Evolutionary conservation across 192 early-diverging fungal genomes (phyloP), one percentile per base, ranked within the genome.

Genomic region (Mortierella alpina): DNA sequence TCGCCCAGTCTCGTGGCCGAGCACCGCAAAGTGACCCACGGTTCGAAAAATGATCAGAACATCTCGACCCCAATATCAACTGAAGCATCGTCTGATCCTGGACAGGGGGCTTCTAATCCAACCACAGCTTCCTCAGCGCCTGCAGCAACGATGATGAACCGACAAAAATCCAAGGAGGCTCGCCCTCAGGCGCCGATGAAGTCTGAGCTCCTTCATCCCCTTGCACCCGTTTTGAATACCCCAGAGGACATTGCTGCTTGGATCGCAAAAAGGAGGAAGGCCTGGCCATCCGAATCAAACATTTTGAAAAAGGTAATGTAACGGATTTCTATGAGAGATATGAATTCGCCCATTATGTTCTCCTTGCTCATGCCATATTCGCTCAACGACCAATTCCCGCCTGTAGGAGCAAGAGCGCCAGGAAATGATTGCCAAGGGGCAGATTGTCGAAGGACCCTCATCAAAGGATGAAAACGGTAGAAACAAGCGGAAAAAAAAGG

Each of bases 361-460:
- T 31, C 31, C 3, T 3, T 31, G 31, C 31, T 31, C 31, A 31
- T 3, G 31, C 31, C 31, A 31, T 31, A 31, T 31, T 31, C 31
- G 3, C 31, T 31, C 31, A 31, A 31, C 31, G 31, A 31, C 31
- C 31, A 2, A 31, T 31, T 3, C 31, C 31, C 6, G 22, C 18
- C 5, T n/a, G 4, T 60, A 79, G 76, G 76, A 71, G 15, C 76
- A 66, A 57, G 76, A 79, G 46, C 41, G 69, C 5, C 76, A 79
- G 52, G 76, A 72, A 40, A 79, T 79, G 76, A 79, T 79, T 56
- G 69, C 76, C 7, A 79, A 79, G 59, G 76, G 76, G 1, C 76
- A 79, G 62, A 66, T 79, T 20, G 69, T 79, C 15, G 69, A 79
- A 23, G 53, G 60, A 6, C 1, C 49, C 15, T 65, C 74, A 1